Conservation (phyloP, 768 basidiomycete species). For the Termitomyces sp. region DNA sequence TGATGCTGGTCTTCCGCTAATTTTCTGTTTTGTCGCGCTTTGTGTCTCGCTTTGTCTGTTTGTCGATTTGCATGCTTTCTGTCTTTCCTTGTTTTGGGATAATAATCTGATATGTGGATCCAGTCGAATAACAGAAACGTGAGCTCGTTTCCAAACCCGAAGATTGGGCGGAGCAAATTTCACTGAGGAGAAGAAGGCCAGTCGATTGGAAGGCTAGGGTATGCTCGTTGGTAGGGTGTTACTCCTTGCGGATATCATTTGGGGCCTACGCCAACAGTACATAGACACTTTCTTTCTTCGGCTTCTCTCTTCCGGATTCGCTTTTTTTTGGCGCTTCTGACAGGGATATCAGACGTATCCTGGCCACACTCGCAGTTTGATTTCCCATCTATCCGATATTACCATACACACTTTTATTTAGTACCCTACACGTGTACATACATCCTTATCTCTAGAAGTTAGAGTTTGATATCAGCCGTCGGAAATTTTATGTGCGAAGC, state of each 20-base stretch:
- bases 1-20: not conserved
- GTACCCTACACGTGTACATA: not conserved
- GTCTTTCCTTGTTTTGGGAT: not conserved
- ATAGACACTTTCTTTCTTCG: not conserved
- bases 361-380: not conserved
- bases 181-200: not conserved
- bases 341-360: not conserved
- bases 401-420: not conserved
- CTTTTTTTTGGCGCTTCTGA: not conserved
- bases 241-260: conserved; percentile 7
- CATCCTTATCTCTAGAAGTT: not conserved
- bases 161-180: not conserved
- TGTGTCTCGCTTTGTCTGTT: not conserved
- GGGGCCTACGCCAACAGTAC: not conserved
- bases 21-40: not conserved
- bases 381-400: not conserved
- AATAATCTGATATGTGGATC: conserved; percentile 4
- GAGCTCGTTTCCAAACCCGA: not conserved
- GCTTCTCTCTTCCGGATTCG: not conserved
- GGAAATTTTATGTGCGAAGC: not conserved
- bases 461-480: too few relatives aligned
- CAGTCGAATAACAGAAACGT: not conserved
- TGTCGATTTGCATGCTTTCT: not conserved
- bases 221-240: not conserved
- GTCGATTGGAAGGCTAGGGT: not conserved